Percentiles rank a stretch among this genome's conserved stretches.
These are phyloP conservation scores for Aplosporella prunicola DNA, from an alignment of 2,329 filamentous ascomycete species.

Conservation along the genomic window DNA sequence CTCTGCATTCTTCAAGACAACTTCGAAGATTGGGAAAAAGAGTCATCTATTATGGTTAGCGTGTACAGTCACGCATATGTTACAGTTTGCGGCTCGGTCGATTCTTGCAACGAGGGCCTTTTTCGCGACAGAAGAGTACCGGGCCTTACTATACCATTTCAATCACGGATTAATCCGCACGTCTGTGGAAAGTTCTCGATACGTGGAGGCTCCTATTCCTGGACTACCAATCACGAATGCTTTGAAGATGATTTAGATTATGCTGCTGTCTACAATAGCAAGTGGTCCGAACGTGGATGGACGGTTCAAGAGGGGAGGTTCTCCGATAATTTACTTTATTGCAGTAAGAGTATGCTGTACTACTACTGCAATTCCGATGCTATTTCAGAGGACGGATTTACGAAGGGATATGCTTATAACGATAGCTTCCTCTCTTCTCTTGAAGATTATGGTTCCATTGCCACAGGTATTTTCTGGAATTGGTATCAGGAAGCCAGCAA, in stretches of 20 bases:
- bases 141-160: not conserved
- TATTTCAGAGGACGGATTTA: too few species aligned
- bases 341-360: not conserved
- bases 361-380: not conserved
- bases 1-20: constrained; percentile 13
- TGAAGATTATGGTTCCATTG: too few species aligned
- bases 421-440: too few species aligned
- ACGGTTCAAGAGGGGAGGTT: not conserved
- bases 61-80: not conserved
- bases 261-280: not conserved
- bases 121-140: not conserved
- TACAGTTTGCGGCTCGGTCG: not conserved
- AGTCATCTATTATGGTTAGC: not conserved
- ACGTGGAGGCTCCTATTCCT: not conserved
- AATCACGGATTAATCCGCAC: not conserved
- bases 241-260: not conserved
- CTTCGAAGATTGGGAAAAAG: constrained; percentile 1
- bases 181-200: not conserved
- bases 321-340: not conserved
- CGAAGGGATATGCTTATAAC: too few species aligned
- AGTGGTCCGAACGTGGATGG: not conserved
- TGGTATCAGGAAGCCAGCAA: too few species aligned
- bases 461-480: too few species aligned
- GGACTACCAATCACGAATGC: not conserved
- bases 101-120: not conserved